Percentiles rank a stretch among this genome's conserved stretches.
phyloP scores from a whole-genome alignment of 495 filamentous ascomycete genomes.

The Xylona heveae region DNA sequence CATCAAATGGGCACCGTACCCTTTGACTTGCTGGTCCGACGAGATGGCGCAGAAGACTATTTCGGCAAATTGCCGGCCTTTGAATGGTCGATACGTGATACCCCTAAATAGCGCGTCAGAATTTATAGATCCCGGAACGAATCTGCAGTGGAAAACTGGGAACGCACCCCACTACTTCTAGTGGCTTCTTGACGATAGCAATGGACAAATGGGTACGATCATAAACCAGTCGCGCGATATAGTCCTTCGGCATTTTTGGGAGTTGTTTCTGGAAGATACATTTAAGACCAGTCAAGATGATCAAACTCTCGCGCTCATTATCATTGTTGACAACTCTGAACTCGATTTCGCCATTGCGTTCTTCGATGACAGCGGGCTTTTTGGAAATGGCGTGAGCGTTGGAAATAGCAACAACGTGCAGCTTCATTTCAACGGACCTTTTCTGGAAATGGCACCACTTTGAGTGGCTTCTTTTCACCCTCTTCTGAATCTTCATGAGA shows the following conservation, averaged over 20 bases:
- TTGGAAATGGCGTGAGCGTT: neutral
- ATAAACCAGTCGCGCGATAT: conserved; percentile 91
- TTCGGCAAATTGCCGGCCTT: conserved; percentile 81
- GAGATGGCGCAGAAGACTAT: conserved; percentile 98
- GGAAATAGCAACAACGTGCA: conserved; percentile 1
- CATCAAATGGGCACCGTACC: conserved; percentile 96
- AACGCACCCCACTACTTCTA: conserved; percentile 68
- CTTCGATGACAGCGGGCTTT: conserved; percentile 77
- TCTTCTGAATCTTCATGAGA: conserved; percentile 31
- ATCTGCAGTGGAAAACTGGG: conserved; percentile 1
- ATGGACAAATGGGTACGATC: conserved; percentile 92
- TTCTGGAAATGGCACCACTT: conserved; percentile 61
- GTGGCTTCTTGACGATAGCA: conserved; percentile 88
- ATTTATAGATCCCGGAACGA: conserved; percentile 1
- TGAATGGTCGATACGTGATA: conserved; percentile 93
- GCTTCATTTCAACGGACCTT: conserved; percentile 29
- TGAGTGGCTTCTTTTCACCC: conserved; percentile 25
- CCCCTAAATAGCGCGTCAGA: conserved; percentile 30
- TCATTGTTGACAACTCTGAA: conserved; percentile 98
- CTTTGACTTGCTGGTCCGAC: conserved; percentile 95
- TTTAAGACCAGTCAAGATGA: conserved; percentile 88
- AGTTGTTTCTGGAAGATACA: conserved; percentile 98
- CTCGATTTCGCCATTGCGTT: conserved; percentile 87
- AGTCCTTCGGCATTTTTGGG: conserved; percentile 98
- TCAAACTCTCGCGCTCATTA: conserved; percentile 63